Conservation (phyloP, 225 moss, liverwort and hornwort genomes). For the Antitrichia curtipendula region DNA sequence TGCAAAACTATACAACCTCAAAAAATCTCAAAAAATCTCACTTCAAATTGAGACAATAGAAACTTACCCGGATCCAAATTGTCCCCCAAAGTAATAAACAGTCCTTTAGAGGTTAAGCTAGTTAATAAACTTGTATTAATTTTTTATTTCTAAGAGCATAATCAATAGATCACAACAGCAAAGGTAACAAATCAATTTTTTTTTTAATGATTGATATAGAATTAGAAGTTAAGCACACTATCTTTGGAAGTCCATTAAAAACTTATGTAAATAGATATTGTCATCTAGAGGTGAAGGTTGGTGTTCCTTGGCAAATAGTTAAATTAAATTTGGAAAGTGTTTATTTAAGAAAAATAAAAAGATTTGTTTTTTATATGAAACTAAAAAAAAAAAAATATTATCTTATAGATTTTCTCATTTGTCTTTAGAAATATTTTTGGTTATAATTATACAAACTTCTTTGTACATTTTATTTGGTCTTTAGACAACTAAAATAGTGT, state of each 20-base stretch:
- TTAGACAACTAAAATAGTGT: accelerated
- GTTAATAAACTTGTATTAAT: not conserved
- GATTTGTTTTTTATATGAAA: no score
- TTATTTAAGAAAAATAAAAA: no score
- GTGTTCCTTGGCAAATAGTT: not conserved
- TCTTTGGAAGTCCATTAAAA: not conserved
- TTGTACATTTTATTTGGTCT: not conserved
- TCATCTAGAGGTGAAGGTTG: accelerated
- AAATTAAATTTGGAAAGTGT: not conserved
- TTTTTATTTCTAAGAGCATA: not conserved
- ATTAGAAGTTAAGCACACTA: not conserved
- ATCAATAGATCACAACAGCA: not conserved
- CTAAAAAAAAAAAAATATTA: not conserved
- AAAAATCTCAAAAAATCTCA: no score
- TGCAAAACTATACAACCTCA: no score
- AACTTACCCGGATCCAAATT: no score
- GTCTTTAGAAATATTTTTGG: not conserved
- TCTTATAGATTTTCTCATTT: not conserved
- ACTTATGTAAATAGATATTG: not conserved
- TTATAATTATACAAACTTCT: not conserved
- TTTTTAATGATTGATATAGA: not conserved
- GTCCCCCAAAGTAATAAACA: no score
- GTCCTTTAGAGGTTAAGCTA: no score
- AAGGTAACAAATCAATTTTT: not conserved
- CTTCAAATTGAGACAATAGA: no score